Conservation (phyloP, 2,329 filamentous ascomycete species). For the Neoarthrinium moseri region DNA sequence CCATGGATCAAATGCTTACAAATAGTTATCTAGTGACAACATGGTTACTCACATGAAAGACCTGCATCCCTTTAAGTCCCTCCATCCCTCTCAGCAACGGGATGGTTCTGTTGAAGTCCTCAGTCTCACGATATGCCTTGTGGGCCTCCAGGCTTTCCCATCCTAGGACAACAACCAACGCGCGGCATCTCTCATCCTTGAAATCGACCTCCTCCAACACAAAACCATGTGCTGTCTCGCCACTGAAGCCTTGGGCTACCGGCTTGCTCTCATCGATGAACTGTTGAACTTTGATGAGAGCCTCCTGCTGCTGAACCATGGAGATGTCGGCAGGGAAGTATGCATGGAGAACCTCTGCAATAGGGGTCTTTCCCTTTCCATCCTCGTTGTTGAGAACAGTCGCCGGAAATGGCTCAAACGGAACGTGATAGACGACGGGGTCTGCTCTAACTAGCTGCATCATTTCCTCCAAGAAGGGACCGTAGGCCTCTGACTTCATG, state of each 20-base stretch:
- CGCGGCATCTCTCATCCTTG: constrained; percentile 15
- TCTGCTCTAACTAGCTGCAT: not conserved
- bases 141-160: constrained; percentile 20
- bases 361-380: constrained; percentile 5
- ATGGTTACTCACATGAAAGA: constrained; percentile 4
- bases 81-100: constrained; percentile 12
- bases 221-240: constrained; percentile 19
- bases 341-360: constrained; percentile 16
- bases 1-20: too few relatives aligned
- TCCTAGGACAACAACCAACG: constrained; percentile 16
- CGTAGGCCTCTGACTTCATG: constrained; percentile 12
- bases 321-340: constrained; percentile 15
- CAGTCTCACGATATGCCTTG: constrained; percentile 13
- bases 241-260: constrained; percentile 10
- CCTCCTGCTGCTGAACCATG: constrained; percentile 4
- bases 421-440: constrained; percentile 16
- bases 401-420: constrained; percentile 16
- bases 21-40: not conserved
- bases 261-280: constrained; percentile 8
- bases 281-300: not conserved
- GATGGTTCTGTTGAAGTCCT: constrained; percentile 13
- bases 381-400: constrained; percentile 10
- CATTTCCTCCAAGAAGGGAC: constrained; percentile 13
- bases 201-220: constrained; percentile 15
- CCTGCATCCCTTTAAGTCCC: constrained; percentile 8